Percentiles rank a stretch among this genome's conserved stretches.
Conservation (phyloP, 805 yeast genomes). For the Lipomyces sp. region DNA sequence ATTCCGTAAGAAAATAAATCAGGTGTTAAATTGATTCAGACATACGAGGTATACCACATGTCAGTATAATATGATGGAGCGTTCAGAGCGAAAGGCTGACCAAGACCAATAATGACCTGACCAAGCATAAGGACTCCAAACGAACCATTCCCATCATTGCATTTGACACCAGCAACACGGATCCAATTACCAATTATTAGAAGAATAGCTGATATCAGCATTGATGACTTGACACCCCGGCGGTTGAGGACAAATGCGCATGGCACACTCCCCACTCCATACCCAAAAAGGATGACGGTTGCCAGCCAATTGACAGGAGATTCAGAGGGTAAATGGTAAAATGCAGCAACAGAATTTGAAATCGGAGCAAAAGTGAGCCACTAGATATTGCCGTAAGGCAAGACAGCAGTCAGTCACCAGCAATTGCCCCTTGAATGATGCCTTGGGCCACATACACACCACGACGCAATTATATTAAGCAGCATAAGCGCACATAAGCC, state of each 20-base stretch:
- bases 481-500: slow-evolving; percentile 43
- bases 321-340: slow-evolving; percentile 38
- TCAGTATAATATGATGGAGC: slow-evolving; percentile 44
- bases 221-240: slow-evolving; percentile 39
- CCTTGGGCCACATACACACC: slow-evolving; percentile 39
- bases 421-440: background rate
- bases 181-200: slow-evolving; percentile 43
- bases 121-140: slow-evolving; percentile 45
- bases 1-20: background rate
- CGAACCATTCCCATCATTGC: slow-evolving; percentile 28
- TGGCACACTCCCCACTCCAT: slow-evolving; percentile 40
- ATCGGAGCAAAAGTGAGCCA: slow-evolving; percentile 46
- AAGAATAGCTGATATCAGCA: slow-evolving; percentile 39
- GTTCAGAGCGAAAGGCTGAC: slow-evolving; percentile 45
- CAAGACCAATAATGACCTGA: slow-evolving; percentile 46
- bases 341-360: slow-evolving; percentile 39
- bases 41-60: slow-evolving; percentile 44
- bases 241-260: slow-evolving; percentile 40
- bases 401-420: background rate
- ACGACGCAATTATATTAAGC: slow-evolving; percentile 43
- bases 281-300: slow-evolving; percentile 44
- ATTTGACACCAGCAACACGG: slow-evolving; percentile 42
- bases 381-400: slow-evolving; percentile 1
- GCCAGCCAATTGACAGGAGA: slow-evolving; percentile 46
- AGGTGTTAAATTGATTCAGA: background rate